Conservation (phyloP, 495 filamentous ascomycete genomes). For the Penicillium lagena region DNA sequence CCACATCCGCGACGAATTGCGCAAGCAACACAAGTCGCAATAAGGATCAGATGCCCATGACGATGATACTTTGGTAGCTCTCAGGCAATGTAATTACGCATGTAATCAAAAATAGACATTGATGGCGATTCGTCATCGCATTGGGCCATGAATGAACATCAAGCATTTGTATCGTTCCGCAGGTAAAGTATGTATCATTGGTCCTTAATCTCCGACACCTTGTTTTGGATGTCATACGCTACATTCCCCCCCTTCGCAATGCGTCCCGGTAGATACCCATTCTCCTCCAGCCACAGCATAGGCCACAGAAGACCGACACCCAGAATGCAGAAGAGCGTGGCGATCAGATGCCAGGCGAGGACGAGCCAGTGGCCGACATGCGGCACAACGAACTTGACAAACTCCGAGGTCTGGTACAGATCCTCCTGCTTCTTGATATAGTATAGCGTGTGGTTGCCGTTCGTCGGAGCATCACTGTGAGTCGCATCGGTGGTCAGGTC, state of each 20-base stretch:
- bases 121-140: background rate
- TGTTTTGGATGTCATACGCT: constrained; percentile 17
- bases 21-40: constrained; percentile 19
- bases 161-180: no score
- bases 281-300: constrained; percentile 45
- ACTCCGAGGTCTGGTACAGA: constrained; percentile 74
- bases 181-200: constrained; percentile 1
- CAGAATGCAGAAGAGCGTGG: constrained; percentile 55
- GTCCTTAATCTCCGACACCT: constrained; percentile 21
- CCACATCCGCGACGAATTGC: constrained; percentile 23
- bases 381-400: constrained; percentile 58
- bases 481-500: constrained; percentile 38
- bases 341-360: constrained; percentile 52
- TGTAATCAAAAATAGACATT: no score
- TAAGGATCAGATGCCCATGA: background rate
- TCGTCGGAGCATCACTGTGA: constrained; percentile 14
- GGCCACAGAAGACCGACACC: constrained; percentile 48
- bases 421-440: constrained; percentile 74
- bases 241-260: constrained; percentile 20
- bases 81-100: no score
- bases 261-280: constrained; percentile 13
- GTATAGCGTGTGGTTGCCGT: constrained; percentile 38
- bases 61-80: background rate
- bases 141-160: background rate
- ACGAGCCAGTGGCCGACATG: constrained; percentile 39